Evolutionary conservation across 2,329 filamentous ascomycete genomes (phyloP).

Genomic region (Drechslera avenae): DNA sequence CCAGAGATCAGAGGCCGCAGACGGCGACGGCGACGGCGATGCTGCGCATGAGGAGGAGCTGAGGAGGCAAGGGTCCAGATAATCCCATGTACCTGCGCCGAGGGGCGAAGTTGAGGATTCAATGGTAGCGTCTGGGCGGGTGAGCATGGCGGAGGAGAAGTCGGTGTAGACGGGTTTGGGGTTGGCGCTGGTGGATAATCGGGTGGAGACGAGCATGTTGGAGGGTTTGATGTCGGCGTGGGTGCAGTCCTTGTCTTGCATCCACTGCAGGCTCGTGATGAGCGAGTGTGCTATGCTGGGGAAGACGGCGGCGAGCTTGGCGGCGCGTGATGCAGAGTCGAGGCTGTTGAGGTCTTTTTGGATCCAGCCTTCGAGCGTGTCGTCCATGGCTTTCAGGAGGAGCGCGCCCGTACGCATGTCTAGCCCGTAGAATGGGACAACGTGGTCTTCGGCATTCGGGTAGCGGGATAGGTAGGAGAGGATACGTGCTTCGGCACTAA

Average conservation of each 20-base stretch:
- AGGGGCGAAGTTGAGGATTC: conserved; percentile 29
- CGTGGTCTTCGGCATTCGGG: conserved; percentile 26
- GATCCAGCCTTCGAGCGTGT: conserved; percentile 43
- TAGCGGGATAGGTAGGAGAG: conserved; percentile 41
- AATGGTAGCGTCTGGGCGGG: conserved; percentile 9
- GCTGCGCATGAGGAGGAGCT: conserved; percentile 26
- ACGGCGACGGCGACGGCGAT: conserved; percentile 31
- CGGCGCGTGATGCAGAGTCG: conserved; percentile 35
- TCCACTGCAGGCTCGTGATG: conserved; percentile 50
- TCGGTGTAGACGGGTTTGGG: conserved; percentile 48
- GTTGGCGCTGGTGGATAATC: conserved; percentile 24
- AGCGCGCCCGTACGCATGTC: conserved; percentile 38
- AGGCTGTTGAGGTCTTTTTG: conserved; percentile 35
- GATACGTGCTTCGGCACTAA: conserved; percentile 39
- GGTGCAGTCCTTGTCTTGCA: conserved; percentile 48
- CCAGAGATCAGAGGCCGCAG: conserved; percentile 51
- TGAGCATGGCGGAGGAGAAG: conserved; percentile 49
- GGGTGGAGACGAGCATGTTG: conserved; percentile 51
- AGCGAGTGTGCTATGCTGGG: conserved; percentile 49
- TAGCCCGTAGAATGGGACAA: conserved; percentile 43
- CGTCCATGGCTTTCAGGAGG: conserved; percentile 41
- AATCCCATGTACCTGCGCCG: conserved; percentile 56
- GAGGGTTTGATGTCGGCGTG: conserved; percentile 56
- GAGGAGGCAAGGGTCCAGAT: conserved; percentile 48
- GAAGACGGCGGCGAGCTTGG: conserved; percentile 47